Evolutionary conservation across 257 asterid species (phyloP), one percentile per base, ranked within the genome.

Genomic region (Eustoma russellianum): DNA sequence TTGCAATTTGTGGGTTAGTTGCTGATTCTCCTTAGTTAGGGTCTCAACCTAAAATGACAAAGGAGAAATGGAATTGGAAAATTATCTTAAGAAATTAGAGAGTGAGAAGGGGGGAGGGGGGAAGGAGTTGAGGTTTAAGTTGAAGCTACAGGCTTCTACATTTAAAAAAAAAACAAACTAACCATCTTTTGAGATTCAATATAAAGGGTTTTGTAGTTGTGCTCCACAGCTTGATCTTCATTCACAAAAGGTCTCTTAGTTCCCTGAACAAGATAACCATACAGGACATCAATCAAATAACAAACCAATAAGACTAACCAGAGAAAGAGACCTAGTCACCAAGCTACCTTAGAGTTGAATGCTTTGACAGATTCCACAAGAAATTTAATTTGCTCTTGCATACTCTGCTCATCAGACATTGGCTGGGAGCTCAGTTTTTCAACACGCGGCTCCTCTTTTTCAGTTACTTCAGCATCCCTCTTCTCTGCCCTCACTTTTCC

Each of bases 131-230:
- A 30, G 18, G 43, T 8, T 7, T 9, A 11, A 38, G 7, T 38
- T 1, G 1, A 38, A 38, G 43, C 43, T 7, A 10, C 43, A 4
- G 30, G 30, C 30, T 24, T 24, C 30, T 2, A 24, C 30, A 24
- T 24, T n/a, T n/a, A 24, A 24, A 5, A 38, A 8, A 38, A 14
- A 46, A 56, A 51, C 13, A 16, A 56, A 41, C 13, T 5, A 48
- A 74, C 93, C 93, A 67, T 69, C 67, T 60, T 77, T 66, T 73
- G 80, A 0, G 88, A 48, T 13, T 61, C 56, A 8, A 70, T 3
- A 53, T 79, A 79, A 71, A 70, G 43, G 64, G 41, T 62, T 69
- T 57, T 70, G 70, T 77, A 83, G 57, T 57, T 64, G 16, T 56
- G 5, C 17, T 73, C 65, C 6, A 64, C 4, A 46, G 57, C 47